These are phyloP conservation scores for Lactuca sativa DNA, from an alignment of 129 eudicot species.

Conservation along the genomic window DNA sequence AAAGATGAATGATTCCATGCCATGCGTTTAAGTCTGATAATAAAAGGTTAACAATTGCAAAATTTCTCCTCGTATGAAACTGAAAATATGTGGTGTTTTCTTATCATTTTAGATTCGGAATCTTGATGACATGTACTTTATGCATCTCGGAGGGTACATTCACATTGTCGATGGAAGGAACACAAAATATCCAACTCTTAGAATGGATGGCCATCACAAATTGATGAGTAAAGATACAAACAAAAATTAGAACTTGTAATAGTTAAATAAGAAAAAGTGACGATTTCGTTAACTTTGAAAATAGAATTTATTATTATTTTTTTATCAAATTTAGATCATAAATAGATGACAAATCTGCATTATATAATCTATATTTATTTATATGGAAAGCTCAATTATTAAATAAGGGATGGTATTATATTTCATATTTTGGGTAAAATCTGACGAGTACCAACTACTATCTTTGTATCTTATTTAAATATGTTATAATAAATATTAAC, in stretches of 20 bases:
- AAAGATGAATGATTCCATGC: neutral
- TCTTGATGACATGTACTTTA: slow-evolving; percentile 8
- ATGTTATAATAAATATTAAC: neutral
- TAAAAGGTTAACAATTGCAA: too few species aligned
- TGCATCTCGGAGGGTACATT: slow-evolving; percentile 17
- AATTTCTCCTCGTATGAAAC: neutral
- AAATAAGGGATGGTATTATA: too few species aligned
- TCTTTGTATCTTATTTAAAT: neutral
- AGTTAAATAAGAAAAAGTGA: neutral
- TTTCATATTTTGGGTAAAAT: neutral
- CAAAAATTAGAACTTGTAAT: neutral
- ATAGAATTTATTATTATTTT: neutral
- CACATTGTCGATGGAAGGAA: neutral
- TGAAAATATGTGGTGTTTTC: neutral
- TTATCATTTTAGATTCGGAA: slow-evolving; percentile 3
- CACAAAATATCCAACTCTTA: neutral
- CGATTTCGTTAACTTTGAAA: neutral
- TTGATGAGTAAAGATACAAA: neutral
- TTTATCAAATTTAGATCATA: neutral
- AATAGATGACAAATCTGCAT: neutral
- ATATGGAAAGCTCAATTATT: neutral
- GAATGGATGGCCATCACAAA: slow-evolving; percentile 12
- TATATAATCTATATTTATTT: neutral
- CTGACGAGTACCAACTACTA: neutral
- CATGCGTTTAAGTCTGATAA: neutral